Conservation (phyloP, 2,329 filamentous ascomycete species). For the Mycogone perniciosa region DNA sequence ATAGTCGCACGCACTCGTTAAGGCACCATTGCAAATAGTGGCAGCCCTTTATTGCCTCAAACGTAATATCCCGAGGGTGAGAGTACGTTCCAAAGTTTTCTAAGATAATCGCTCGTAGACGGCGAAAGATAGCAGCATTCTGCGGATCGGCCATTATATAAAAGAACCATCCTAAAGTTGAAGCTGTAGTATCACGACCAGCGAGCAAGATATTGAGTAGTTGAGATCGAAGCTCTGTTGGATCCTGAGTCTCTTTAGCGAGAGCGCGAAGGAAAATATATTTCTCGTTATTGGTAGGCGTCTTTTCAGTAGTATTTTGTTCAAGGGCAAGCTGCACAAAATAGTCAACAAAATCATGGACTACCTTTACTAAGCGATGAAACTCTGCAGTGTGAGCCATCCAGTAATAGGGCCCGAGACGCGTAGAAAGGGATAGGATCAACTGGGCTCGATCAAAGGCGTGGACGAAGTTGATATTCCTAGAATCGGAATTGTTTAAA, state of each 20-base stretch:
- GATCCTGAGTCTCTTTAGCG: slow-evolving; percentile 26
- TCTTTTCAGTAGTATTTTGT: slow-evolving; percentile 17
- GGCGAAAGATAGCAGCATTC: slow-evolving; percentile 34
- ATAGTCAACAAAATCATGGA: slow-evolving; percentile 63
- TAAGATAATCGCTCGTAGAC: slow-evolving; percentile 37
- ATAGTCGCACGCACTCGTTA: slow-evolving; percentile 20
- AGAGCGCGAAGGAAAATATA: slow-evolving; percentile 29
- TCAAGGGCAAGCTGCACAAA: slow-evolving; percentile 55
- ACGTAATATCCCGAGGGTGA: slow-evolving; percentile 21
- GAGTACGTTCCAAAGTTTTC: slow-evolving; percentile 43
- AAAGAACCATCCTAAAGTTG: slow-evolving; percentile 44
- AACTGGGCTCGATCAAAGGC: slow-evolving; percentile 32
- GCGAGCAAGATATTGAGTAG: slow-evolving; percentile 39
- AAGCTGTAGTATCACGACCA: slow-evolving; percentile 50
- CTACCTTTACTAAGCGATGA: slow-evolving; percentile 53
- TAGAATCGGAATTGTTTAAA: slow-evolving; percentile 20
- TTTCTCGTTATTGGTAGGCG: slow-evolving; percentile 9
- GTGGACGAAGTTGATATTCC: slow-evolving; percentile 25
- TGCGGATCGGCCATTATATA: slow-evolving; percentile 31
- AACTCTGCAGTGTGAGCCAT: slow-evolving; percentile 50
- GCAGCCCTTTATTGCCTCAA: slow-evolving; percentile 19
- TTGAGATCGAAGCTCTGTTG: slow-evolving; percentile 22
- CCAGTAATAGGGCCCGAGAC: slow-evolving; percentile 38
- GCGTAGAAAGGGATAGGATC: slow-evolving; percentile 47
- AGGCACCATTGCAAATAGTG: slow-evolving; percentile 22